Evolutionary conservation across 495 filamentous ascomycete species (phyloP), one percentile per base, ranked within the genome.

Genomic region (Margaritispora aquatica): DNA sequence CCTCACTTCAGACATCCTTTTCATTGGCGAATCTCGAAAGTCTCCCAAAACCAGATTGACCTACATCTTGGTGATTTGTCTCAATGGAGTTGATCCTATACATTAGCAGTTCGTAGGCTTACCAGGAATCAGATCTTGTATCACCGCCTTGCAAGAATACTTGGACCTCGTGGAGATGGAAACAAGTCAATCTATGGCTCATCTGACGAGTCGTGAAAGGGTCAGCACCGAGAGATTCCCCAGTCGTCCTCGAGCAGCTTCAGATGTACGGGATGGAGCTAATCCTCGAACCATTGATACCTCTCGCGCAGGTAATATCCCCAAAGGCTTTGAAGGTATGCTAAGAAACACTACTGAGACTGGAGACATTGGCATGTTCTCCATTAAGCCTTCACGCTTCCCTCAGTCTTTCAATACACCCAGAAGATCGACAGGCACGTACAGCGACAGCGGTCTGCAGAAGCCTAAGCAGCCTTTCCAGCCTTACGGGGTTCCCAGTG

Each of bases 341-440:
- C 78, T 89, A 44, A 87, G 79, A 67, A 88, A 80, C 9, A 84
- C 78, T 0, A 89, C 85, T 0, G 87, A 89, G 69, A 80, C 82
- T 0, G 87, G 85, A 17, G 83, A 88, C 55, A 81, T 88, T 51
- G 85, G 82, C 8, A 70, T 80, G 49, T 83, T 88, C 58, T 78
- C 79, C 44, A 81, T 81, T 61, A 74, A 74, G 59, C 77, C 80
- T 4, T 67, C 75, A 31, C 74, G 79, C 11, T 66, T 81, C 27
- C 71, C 72, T 3, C 66, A 65, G 19, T 26, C 61, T 11, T 56
- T 66, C n/a, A 57, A 58, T 7, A 61, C 47, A 2, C 66, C 66
- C 7, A 49, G 60, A 56, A 61, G 58, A 51, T 26, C 36, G 17
- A n/a, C 9, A 38, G 31, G 36, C 50, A n/a, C 31, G 26, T 58